Percentiles rank a stretch among this genome's conserved stretches.
phyloP scores from a whole-genome alignment of 441 rosid genomes.

The Eutrema salsugineum region DNA sequence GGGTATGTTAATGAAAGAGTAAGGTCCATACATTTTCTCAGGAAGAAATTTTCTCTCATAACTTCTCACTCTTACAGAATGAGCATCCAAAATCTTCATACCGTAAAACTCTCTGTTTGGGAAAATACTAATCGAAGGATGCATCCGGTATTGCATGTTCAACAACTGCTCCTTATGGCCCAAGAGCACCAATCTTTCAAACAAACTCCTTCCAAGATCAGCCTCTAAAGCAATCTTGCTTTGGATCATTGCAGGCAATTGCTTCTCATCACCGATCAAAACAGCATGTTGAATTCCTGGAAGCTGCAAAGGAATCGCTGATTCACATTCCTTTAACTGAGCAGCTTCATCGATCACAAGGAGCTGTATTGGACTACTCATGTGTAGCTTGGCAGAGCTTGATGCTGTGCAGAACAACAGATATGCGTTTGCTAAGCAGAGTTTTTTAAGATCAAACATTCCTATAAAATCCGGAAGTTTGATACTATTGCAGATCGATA shows the following conservation, averaged over 20 bases:
- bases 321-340: conserved; percentile 61
- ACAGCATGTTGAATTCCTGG: conserved; percentile 39
- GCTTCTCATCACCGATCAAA: conserved; percentile 51
- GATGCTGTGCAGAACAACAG: conserved; percentile 52
- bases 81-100: conserved; percentile 39
- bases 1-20: conserved; percentile 46
- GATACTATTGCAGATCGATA: conserved; percentile 14
- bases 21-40: conserved; percentile 41
- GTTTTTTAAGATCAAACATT: background rate
- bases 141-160: conserved; percentile 58
- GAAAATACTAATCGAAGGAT: conserved; percentile 52
- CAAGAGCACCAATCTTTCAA: conserved; percentile 44
- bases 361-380: conserved; percentile 22
- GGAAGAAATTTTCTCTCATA: conserved; percentile 27
- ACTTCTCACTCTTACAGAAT: conserved; percentile 27
- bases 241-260: conserved; percentile 47
- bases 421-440: conserved; percentile 36
- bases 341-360: conserved; percentile 61
- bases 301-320: conserved; percentile 50
- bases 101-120: conserved; percentile 45
- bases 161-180: conserved; percentile 37
- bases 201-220: conserved; percentile 50
- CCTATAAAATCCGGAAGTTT: background rate
- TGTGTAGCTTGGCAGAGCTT: conserved; percentile 34
- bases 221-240: conserved; percentile 45